These are phyloP conservation scores for Aspergillus carbonarius DNA, from an alignment of 2,329 filamentous ascomycete genomes.

Conservation along the genomic window DNA sequence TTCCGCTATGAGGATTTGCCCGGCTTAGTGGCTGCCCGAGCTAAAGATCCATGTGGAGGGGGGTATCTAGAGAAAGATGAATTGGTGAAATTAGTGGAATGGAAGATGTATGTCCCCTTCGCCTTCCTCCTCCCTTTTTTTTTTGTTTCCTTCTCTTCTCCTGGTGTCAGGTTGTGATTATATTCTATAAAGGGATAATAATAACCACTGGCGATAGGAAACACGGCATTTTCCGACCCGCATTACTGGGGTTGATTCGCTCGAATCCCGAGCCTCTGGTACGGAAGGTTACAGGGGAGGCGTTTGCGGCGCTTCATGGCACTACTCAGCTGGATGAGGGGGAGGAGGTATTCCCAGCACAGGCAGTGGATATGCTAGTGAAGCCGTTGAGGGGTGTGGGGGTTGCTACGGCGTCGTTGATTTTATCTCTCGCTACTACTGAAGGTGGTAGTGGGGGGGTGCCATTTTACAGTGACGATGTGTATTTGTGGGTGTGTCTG, in stretches of 20 bases:
- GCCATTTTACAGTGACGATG: slow-evolving; percentile 47
- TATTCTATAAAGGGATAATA: neutral
- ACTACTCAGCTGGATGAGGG: neutral
- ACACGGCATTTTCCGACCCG: slow-evolving; percentile 42
- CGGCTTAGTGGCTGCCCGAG: slow-evolving; percentile 18
- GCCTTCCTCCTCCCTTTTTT: neutral
- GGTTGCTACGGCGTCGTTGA: slow-evolving; percentile 43
- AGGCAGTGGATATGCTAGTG: slow-evolving; percentile 34
- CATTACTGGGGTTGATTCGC: slow-evolving; percentile 41
- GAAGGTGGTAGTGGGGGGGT: slow-evolving; percentile 17
- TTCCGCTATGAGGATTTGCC: slow-evolving; percentile 42
- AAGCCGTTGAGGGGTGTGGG: slow-evolving; percentile 42
- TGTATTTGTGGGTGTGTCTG: slow-evolving; percentile 41
- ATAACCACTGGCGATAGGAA: slow-evolving; percentile 25
- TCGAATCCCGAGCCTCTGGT: slow-evolving; percentile 32
- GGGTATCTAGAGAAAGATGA: slow-evolving; percentile 35
- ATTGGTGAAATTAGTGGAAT: slow-evolving; percentile 41
- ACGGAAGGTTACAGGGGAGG: slow-evolving; percentile 26
- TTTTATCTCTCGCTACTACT: slow-evolving; percentile 36
- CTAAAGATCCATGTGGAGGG: slow-evolving; percentile 9
- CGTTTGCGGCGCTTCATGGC: slow-evolving; percentile 20
- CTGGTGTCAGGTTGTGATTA: neutral
- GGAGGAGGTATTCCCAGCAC: slow-evolving; percentile 27
- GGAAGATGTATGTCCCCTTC: slow-evolving; percentile 42
- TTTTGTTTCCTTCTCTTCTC: slow-evolving; percentile 16